Evolutionary conservation across 2,329 filamentous ascomycete species (phyloP).

Genomic region (Pseudogymnoascus sp.): DNA sequence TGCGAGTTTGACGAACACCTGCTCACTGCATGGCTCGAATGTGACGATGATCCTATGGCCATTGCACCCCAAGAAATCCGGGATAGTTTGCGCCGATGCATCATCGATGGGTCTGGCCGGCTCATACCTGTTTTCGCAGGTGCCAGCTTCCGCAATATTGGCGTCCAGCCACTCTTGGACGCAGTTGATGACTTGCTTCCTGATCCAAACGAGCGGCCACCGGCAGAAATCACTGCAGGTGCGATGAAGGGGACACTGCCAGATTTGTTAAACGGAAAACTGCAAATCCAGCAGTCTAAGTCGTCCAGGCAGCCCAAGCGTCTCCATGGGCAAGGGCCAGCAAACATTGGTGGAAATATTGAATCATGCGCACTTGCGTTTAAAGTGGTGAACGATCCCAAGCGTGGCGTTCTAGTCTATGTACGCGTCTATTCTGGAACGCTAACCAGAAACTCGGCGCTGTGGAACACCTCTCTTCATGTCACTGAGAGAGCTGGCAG

Average conservation of each 20-base stretch:
- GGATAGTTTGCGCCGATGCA: slow-evolving; percentile 63
- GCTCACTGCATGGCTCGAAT: slow-evolving; percentile 74
- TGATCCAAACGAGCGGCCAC: slow-evolving; percentile 69
- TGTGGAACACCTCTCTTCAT: slow-evolving; percentile 82
- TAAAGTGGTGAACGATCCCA: slow-evolving; percentile 86
- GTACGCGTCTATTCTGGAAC: slow-evolving; percentile 85
- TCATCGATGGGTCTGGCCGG: slow-evolving; percentile 59
- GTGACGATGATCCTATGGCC: slow-evolving; percentile 61
- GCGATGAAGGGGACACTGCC: slow-evolving; percentile 45
- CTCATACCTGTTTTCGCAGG: slow-evolving; percentile 84
- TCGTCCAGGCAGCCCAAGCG: slow-evolving; percentile 24
- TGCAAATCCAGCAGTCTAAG: slow-evolving; percentile 31
- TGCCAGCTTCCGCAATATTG: slow-evolving; percentile 88
- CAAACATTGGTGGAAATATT: slow-evolving; percentile 35
- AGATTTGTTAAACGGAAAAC: slow-evolving; percentile 37
- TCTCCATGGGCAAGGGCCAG: slow-evolving; percentile 20
- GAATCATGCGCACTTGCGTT: slow-evolving; percentile 66
- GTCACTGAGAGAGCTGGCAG: slow-evolving; percentile 72
- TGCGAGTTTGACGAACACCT: slow-evolving; percentile 84
- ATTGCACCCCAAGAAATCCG: slow-evolving; percentile 61
- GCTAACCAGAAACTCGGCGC: slow-evolving; percentile 61
- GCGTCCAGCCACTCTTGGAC: slow-evolving; percentile 85
- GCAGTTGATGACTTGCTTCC: slow-evolving; percentile 83
- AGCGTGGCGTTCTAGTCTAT: slow-evolving; percentile 81
- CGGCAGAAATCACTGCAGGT: slow-evolving; percentile 67